Evolutionary conservation across 768 basidiomycete genomes (phyloP).

Genomic region (Amanita jacksonii): DNA sequence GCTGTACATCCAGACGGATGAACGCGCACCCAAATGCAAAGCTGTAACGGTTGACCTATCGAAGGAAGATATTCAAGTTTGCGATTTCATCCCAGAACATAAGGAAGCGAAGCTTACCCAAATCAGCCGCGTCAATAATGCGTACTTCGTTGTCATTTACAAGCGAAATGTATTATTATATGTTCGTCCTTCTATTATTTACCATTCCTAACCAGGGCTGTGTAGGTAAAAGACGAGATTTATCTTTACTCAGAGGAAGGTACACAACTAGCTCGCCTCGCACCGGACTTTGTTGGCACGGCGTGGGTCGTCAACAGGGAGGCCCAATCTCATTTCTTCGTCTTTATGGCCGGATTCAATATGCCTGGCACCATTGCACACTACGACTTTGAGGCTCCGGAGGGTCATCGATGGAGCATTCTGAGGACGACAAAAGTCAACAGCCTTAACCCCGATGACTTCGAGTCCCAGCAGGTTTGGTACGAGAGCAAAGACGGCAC

Average conservation of each 20-base stretch:
- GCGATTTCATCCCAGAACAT: neutral
- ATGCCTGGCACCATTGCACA: neutral
- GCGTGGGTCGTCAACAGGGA: conserved; percentile 1
- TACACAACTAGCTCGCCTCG: neutral
- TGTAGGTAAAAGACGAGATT: conserved; percentile 5
- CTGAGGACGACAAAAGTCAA: conserved; percentile 33
- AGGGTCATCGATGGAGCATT: neutral
- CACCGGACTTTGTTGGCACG: conserved; percentile 1
- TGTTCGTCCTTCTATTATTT: too few relatives aligned
- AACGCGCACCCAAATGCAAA: neutral
- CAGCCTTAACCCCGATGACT: conserved; percentile 58
- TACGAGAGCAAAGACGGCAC: conserved; percentile 73
- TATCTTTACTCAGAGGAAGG: conserved; percentile 5
- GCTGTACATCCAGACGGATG: neutral
- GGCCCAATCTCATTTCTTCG: conserved; percentile 1
- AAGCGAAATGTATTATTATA: conserved; percentile 6
- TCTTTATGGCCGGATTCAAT: neutral
- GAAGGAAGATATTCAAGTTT: neutral
- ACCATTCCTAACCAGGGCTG: too few relatives aligned
- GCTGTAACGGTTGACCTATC: neutral
- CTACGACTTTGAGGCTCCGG: conserved; percentile 4
- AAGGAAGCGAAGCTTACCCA: conserved; percentile 5
- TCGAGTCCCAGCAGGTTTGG: conserved; percentile 59
- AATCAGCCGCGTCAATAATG: conserved; percentile 1
- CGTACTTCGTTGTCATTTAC: conserved; percentile 1